Evolutionary conservation across 1,284 basidiomycete species (phyloP), one percentile per base, ranked within the genome.

Genomic region (Boletus hoseneyae): DNA sequence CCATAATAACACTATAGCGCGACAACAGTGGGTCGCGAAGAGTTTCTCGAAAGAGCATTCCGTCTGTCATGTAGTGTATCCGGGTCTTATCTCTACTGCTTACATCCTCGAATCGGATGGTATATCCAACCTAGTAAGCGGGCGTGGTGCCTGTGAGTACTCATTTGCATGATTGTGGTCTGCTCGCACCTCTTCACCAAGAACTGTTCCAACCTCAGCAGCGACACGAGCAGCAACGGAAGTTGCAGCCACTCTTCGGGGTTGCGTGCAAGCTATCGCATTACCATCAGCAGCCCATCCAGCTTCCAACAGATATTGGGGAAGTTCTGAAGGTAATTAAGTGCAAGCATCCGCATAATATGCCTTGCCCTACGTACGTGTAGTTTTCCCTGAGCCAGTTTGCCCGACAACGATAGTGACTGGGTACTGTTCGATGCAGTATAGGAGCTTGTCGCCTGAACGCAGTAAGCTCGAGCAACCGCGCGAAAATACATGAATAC

Each of bases 41-140:
- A 33, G 92, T 88, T 73, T 99, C 97, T 51, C 96, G 85, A 62
- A 99, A 93, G 23, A 99, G 81, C 82, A 97, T 95, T 37, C 97
- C 96, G 67, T 99, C 97, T 25, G 97, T 99, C 81, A 98, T 82
- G 71, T 98, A 99, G 50, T 94, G 83, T 65, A 99, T 90, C n/a
- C 90, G 78, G 0, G 96, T 99, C 43, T 81, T 75, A 47, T 85
- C 76, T 64, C 85, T 85, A 65, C 79, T 81, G 61, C 87, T 90
- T 39, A 94, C 81, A 63, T 99, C 95, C 69, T 99, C 97, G 58
- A 99, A 99, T 11, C 97, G 87, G 57, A 99, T 97, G 3, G 93
- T 92, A 67, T 99, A 99, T 7, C 97, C 96, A 54, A 98, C 94
- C 90, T 93, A 18, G 37, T 15, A 18, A 47, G 36, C 32, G 37